Conservation (phyloP, 2,329 filamentous ascomycete species). For the Phaeosphaeria sp. region DNA sequence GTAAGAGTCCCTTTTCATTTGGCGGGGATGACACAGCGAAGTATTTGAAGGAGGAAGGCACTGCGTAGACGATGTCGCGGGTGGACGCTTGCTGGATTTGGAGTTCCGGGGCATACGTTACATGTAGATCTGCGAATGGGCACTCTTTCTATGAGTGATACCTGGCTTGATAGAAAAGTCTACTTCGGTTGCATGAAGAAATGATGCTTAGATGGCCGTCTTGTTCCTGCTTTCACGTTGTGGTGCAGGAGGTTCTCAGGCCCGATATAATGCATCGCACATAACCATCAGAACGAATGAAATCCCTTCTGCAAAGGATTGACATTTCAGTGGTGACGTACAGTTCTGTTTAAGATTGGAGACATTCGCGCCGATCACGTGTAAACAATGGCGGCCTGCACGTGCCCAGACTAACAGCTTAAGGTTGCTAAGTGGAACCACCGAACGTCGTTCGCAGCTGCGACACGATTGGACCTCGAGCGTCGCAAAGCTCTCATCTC, state of each 20-base stretch:
- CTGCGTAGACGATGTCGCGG: slow-evolving; percentile 23
- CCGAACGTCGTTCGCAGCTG: slow-evolving; percentile 16
- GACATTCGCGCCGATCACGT: no score
- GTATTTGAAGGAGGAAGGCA: slow-evolving; percentile 38
- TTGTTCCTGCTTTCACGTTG: not conserved
- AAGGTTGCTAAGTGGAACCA: not conserved
- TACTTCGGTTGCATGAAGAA: not conserved
- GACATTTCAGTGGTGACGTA: not conserved
- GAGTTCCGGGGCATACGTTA: not conserved
- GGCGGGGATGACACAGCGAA: slow-evolving; percentile 42
- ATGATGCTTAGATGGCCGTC: not conserved
- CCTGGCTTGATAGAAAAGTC: slow-evolving; percentile 11
- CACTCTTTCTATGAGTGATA: slow-evolving; percentile 13
- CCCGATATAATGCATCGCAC: no score
- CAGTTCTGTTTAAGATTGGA: not conserved
- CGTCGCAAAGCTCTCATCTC: not conserved
- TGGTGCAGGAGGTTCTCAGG: not conserved
- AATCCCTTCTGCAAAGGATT: not conserved
- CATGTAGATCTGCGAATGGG: not conserved
- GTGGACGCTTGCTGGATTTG: slow-evolving; percentile 13
- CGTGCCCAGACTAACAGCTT: no score
- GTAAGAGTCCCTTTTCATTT: slow-evolving; percentile 79
- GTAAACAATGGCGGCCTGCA: no score
- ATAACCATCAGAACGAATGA: not conserved
- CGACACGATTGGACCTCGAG: not conserved